Evolutionary conservation across 2,329 filamentous ascomycete species (phyloP), one percentile per base, ranked within the genome.

Genomic region (Cordyceps militaris): DNA sequence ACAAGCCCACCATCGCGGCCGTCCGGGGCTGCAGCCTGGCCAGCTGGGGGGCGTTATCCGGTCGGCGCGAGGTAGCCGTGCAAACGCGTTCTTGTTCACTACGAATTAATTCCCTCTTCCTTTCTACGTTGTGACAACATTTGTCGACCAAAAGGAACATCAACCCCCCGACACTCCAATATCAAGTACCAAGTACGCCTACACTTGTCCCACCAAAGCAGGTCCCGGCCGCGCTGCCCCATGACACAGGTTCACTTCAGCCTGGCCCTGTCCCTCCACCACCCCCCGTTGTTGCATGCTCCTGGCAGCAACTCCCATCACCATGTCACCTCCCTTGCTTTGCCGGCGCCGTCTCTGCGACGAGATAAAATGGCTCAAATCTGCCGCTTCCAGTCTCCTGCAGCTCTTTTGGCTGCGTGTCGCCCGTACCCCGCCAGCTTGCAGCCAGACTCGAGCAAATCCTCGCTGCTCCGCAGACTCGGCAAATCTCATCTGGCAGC

Each of bases 321-420:
- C 19, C 48, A 58, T 58, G 56, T 58, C 51, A 58, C 56, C 48
- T 58, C 47, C 48, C 56, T 44, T 58, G 56, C 30, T 40, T n/a
- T 16, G 19, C 48, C 32, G 28, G 26, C 34, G 14, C 16, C 26
- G 14, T 38, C 48, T 38, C 32, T 51, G 32, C 21, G 19, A 13
- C 49, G 9, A 28, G 49, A 38, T 38, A 40, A 51, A 51, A 51
- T 51, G 49, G 49, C 49, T 51, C 49, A 51, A 38, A 48, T 42
- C 19, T 54, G 51, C 40, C 48, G 34, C 48, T 51, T 26, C 23
- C 11, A 38, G 28, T 28, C 16, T 51, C n/a, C 38, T 42, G n/a
- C 16, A 36, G 30, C 6, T 32, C 30, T 38, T 16, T 38, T 38
- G 8, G 46, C 47, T 50, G 47, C 47, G 3, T 16, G 24, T 24